Percentiles rank a stretch among this genome's conserved stretches.
Evolutionary conservation across 768 basidiomycete genomes (phyloP).

Genomic region (Fomitopsis serialis): DNA sequence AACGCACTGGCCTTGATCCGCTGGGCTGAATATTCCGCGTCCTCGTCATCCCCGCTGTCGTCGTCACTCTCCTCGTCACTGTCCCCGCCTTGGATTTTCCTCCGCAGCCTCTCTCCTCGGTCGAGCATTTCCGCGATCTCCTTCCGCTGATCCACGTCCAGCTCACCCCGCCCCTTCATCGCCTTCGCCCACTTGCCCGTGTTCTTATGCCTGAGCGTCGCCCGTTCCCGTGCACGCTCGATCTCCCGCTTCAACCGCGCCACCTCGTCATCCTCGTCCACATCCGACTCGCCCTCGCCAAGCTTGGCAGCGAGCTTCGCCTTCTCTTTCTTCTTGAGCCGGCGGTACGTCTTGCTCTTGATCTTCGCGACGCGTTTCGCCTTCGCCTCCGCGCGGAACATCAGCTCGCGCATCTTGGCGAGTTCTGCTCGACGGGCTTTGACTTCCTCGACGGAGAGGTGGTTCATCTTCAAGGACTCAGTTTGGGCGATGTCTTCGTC

Average conservation of each 20-base stretch:
- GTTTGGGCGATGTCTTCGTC: conserved; percentile 75
- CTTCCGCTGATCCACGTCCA: conserved; percentile 53
- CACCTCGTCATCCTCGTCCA: conserved; percentile 40
- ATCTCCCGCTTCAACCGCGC: conserved; percentile 63
- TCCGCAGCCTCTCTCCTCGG: conserved; percentile 70
- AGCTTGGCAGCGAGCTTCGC: conserved; percentile 47
- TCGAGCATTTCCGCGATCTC: conserved; percentile 86
- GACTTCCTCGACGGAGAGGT: conserved; percentile 83
- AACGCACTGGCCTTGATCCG: conserved; percentile 65
- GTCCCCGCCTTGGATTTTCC: conserved; percentile 66
- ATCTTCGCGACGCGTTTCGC: conserved; percentile 90
- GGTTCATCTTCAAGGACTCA: conserved; percentile 81
- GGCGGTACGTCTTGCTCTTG: conserved; percentile 91
- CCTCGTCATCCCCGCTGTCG: conserved; percentile 37
- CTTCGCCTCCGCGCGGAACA: conserved; percentile 90
- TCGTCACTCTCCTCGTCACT: conserved; percentile 48
- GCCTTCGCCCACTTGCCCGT: conserved; percentile 85
- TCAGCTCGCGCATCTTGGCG: conserved; percentile 84
- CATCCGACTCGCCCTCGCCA: conserved; percentile 48
- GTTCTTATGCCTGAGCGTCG: conserved; percentile 82
- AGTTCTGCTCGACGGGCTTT: conserved; percentile 76
- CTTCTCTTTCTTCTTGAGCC: conserved; percentile 73
- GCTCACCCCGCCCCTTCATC: conserved; percentile 65
- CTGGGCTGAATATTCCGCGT: conserved; percentile 34
- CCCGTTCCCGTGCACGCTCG: conserved; percentile 81